Evolutionary conservation across 306 rosid genomes (phyloP).

Genomic region (Cicer judaicum): DNA sequence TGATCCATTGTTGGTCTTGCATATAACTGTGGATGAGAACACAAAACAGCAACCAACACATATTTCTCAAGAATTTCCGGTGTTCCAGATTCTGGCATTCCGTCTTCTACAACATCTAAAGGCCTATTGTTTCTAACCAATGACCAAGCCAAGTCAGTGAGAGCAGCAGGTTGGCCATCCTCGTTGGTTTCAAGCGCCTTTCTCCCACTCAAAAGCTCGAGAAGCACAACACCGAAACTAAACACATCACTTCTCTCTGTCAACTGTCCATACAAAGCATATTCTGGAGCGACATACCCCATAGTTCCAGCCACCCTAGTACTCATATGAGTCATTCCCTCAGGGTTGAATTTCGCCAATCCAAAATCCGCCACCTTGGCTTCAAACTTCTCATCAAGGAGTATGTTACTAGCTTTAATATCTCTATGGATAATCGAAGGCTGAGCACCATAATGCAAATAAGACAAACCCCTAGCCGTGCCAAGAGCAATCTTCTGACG

Average conservation of each 20-base stretch:
- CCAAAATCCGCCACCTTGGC: slow-evolving; percentile 96
- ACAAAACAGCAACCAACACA: slow-evolving; percentile 78
- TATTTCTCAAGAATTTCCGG: slow-evolving; percentile 80
- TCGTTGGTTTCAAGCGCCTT: slow-evolving; percentile 65
- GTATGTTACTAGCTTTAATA: slow-evolving; percentile 89
- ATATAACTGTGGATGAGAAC: slow-evolving; percentile 92
- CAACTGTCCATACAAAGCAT: slow-evolving; percentile 91
- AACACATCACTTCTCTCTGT: slow-evolving; percentile 92
- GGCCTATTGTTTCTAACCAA: slow-evolving; percentile 69
- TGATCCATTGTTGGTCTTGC: slow-evolving; percentile 99
- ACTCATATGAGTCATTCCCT: slow-evolving; percentile 94
- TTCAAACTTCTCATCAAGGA: slow-evolving; percentile 78
- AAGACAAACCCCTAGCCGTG: slow-evolving; percentile 89
- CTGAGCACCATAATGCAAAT: slow-evolving; percentile 92
- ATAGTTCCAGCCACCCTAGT: slow-evolving; percentile 95
- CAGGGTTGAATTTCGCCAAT: slow-evolving; percentile 85
- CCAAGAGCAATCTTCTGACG: slow-evolving; percentile 84
- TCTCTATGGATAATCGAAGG: slow-evolving; percentile 94
- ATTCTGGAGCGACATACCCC: slow-evolving; percentile 99
- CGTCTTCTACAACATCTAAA: slow-evolving; percentile 81
- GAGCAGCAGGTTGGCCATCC: slow-evolving; percentile 66
- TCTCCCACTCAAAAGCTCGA: slow-evolving; percentile 94
- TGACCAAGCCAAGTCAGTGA: slow-evolving; percentile 93
- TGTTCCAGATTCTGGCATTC: slow-evolving; percentile 66
- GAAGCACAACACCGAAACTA: slow-evolving; percentile 86